These are phyloP conservation scores for Oryza rufipogon DNA, from an alignment of 176 grass and related monocot species.

Conservation along the genomic window DNA sequence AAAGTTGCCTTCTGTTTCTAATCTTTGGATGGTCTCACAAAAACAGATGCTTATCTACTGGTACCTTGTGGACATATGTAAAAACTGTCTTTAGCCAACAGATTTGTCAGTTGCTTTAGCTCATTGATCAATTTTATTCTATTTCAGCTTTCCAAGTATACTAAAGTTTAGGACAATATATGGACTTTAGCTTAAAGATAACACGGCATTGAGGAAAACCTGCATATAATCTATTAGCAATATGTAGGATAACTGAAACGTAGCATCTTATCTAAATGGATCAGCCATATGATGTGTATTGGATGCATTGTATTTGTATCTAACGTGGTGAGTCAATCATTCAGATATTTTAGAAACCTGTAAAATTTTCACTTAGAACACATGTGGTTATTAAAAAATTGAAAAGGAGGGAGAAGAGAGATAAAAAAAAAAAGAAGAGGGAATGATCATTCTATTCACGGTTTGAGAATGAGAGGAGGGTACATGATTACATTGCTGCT, in stretches of 20 bases:
- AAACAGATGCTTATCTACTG: background rate
- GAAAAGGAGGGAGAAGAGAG: background rate
- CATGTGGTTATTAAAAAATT: background rate
- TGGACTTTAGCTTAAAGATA: background rate
- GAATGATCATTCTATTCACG: conserved; percentile 58
- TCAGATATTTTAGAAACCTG: background rate
- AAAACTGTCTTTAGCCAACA: conserved; percentile 18
- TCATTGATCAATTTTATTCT: background rate
- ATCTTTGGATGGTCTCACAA: background rate
- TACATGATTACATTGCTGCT: conserved; percentile 51
- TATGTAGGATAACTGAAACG: background rate
- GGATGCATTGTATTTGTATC: background rate
- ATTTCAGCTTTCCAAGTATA: background rate
- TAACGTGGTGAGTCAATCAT: background rate
- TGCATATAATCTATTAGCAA: background rate
- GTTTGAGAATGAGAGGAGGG: conserved; percentile 54
- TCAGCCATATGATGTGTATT: background rate
- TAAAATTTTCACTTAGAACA: conserved; percentile 3
- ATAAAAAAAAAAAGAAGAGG: background rate
- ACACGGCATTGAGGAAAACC: background rate
- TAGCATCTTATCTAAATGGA: background rate
- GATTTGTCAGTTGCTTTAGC: background rate
- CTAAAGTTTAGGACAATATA: background rate
- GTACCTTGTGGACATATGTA: conserved; percentile 20
- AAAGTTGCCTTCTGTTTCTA: background rate